Percentiles rank a stretch among this genome's conserved stretches.
phyloP scores from a whole-genome alignment of 1,284 basidiomycete genomes.

The Termitomyces sp. region DNA sequence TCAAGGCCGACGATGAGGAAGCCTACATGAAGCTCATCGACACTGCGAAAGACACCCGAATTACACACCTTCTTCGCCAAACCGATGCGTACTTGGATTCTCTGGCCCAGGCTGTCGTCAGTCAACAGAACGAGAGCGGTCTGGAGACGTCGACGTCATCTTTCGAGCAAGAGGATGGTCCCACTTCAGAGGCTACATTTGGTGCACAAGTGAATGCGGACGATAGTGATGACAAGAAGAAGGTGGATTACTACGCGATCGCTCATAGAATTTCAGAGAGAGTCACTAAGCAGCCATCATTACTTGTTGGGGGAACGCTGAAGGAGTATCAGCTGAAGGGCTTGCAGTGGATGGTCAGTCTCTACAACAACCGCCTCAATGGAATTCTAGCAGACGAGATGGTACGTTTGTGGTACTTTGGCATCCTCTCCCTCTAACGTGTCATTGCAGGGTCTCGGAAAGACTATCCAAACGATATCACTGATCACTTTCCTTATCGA shows the following conservation, averaged over 20 bases:
- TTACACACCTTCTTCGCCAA: conserved; percentile 92
- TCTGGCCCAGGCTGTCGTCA: conserved; percentile 89
- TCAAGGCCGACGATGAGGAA: conserved; percentile 98
- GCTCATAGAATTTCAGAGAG: conserved; percentile 93
- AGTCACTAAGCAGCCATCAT: conserved; percentile 75
- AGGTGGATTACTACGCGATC: conserved; percentile 96
- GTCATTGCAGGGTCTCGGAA: conserved; percentile 79
- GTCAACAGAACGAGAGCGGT: conserved; percentile 85
- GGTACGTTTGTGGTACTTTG: conserved; percentile 45
- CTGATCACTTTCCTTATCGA: conserved; percentile 97
- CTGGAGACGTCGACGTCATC: conserved; percentile 27
- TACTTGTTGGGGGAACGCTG: conserved; percentile 81
- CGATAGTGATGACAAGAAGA: conserved; percentile 65
- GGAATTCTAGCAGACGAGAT: conserved; percentile 98
- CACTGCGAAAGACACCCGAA: conserved; percentile 98
- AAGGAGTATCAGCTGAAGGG: conserved; percentile 94
- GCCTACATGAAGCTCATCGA: conserved; percentile 99
- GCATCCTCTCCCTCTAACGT: conserved; percentile 11
- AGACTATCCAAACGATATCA: conserved; percentile 95
- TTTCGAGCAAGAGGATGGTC: conserved; percentile 62
- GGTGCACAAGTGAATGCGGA: conserved; percentile 72
- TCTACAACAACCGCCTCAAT: conserved; percentile 98
- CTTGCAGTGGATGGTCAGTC: conserved; percentile 96
- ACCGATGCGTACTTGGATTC: conserved; percentile 95
- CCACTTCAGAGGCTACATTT: conserved; percentile 85